Conservation (phyloP, 768 basidiomycete species). For the Rhodotorula kratochvilovae region DNA sequence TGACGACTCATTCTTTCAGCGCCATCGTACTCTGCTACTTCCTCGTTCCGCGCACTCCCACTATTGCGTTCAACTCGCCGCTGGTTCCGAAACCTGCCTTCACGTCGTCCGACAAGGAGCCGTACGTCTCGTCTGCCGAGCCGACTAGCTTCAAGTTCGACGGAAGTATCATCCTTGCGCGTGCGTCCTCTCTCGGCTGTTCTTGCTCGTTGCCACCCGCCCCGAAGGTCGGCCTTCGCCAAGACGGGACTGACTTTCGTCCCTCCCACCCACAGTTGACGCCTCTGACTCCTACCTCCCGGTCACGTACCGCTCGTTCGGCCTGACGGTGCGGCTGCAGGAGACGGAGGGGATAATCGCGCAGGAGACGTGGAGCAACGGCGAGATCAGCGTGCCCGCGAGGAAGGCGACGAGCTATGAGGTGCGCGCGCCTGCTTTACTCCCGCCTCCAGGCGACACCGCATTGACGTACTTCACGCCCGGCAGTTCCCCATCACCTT, state of each 20-base stretch:
- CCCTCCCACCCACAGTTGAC: slow-evolving; percentile 1
- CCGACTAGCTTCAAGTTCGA: slow-evolving; percentile 24
- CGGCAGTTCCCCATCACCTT: slow-evolving; percentile 21
- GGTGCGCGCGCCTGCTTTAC: not conserved
- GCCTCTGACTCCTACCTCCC: slow-evolving; percentile 25
- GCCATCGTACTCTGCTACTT: slow-evolving; percentile 26
- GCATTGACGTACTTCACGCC: not conserved
- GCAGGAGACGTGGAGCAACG: slow-evolving; percentile 1
- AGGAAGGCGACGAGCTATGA: slow-evolving; percentile 22
- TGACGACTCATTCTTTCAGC: no score
- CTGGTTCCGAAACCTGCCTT: slow-evolving; percentile 13
- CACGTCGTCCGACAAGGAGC: slow-evolving; percentile 11
- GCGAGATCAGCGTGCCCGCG: slow-evolving; percentile 21
- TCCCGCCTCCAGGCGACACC: not conserved
- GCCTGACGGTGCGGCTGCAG: slow-evolving; percentile 15
- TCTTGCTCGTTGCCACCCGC: no score
- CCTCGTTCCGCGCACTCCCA: slow-evolving; percentile 23
- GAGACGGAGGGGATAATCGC: slow-evolving; percentile 24
- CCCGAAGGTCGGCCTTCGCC: no score
- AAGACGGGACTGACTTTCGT: not conserved
- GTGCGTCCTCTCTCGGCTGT: not conserved
- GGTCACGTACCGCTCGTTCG: slow-evolving; percentile 26
- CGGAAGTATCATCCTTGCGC: slow-evolving; percentile 9
- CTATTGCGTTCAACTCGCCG: slow-evolving; percentile 21
- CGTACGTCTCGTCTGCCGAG: slow-evolving; percentile 20